Conservation (phyloP, 371 early-diverging fungal species). For the Apophysomyces variabilis region DNA sequence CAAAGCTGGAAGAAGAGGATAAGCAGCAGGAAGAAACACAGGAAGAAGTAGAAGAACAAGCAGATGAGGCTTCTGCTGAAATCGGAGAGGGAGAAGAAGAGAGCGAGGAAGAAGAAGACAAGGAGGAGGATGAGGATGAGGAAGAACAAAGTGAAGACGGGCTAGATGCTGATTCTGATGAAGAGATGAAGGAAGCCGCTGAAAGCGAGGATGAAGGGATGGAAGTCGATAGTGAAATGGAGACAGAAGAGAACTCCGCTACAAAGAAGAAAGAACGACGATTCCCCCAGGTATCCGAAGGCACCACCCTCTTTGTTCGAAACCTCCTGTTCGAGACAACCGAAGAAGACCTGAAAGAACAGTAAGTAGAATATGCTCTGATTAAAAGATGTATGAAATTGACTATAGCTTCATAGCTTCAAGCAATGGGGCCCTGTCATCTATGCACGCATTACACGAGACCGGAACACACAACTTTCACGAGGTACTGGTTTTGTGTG, state of each 20-base stretch:
- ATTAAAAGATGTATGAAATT: background rate
- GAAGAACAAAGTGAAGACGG: conserved; percentile 51
- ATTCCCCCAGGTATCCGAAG: conserved; percentile 57
- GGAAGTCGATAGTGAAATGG: conserved; percentile 8
- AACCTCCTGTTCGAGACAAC: conserved; percentile 91
- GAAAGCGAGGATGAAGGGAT: conserved; percentile 25
- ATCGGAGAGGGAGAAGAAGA: conserved; percentile 37
- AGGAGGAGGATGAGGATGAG: conserved; percentile 41
- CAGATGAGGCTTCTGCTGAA: too few relatives aligned
- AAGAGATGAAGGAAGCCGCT: conserved; percentile 17
- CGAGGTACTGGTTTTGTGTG: conserved; percentile 94
- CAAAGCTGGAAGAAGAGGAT: conserved; percentile 58
- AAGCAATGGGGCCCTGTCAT: conserved; percentile 76
- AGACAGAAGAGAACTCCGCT: conserved; percentile 19
- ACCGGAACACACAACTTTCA: conserved; percentile 78
- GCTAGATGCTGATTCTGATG: conserved; percentile 37
- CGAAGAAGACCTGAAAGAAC: conserved; percentile 77
- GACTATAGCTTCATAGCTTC: conserved; percentile 48
- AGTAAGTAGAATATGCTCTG: conserved; percentile 51
- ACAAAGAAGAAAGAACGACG: conserved; percentile 22
- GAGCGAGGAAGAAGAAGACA: conserved; percentile 28
- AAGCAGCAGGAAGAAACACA: conserved; percentile 42
- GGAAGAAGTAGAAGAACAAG: too few relatives aligned
- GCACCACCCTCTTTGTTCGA: conserved; percentile 89
- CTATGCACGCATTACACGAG: conserved; percentile 85